Evolutionary conservation across 2,329 filamentous ascomycete species (phyloP).

Genomic region (Epichloe sylvatica): DNA sequence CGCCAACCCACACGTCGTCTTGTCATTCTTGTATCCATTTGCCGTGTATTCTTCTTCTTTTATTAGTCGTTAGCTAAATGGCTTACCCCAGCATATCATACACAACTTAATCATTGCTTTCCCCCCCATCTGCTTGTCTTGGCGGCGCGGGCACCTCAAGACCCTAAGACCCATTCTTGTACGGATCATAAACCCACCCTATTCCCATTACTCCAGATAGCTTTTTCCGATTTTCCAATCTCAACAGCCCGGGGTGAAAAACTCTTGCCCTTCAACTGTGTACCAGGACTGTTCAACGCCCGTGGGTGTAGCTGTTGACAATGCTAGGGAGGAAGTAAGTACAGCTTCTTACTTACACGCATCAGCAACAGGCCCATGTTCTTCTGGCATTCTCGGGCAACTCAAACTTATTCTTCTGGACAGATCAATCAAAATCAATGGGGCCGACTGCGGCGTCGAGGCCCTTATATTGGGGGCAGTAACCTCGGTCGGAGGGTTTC

Average conservation of each 20-base stretch:
- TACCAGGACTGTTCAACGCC: background rate
- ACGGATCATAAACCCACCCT: background rate
- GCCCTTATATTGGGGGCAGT: conserved; percentile 32
- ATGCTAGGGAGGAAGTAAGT: conserved; percentile 4
- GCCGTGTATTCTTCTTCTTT: background rate
- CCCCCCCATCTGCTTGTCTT: background rate
- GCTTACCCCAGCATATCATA: background rate
- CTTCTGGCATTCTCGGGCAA: background rate
- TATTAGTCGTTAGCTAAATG: background rate
- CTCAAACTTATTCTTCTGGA: background rate
- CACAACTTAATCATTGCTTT: background rate
- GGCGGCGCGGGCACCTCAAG: background rate
- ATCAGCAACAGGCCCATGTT: background rate
- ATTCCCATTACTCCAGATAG: background rate
- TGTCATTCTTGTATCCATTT: background rate
- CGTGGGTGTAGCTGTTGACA: background rate
- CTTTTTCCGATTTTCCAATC: background rate
- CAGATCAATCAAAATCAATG: conserved; percentile 28
- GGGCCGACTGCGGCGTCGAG: conserved; percentile 27
- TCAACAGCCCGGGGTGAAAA: background rate
- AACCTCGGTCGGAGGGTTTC: conserved; percentile 45
- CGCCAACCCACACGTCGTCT: background rate
- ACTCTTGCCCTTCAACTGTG: background rate
- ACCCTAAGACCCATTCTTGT: background rate
- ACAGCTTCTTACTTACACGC: background rate